Base-by-base conservation (phyloP, 768 basidiomycete species). In the Boletus rubescentipes region DNA sequence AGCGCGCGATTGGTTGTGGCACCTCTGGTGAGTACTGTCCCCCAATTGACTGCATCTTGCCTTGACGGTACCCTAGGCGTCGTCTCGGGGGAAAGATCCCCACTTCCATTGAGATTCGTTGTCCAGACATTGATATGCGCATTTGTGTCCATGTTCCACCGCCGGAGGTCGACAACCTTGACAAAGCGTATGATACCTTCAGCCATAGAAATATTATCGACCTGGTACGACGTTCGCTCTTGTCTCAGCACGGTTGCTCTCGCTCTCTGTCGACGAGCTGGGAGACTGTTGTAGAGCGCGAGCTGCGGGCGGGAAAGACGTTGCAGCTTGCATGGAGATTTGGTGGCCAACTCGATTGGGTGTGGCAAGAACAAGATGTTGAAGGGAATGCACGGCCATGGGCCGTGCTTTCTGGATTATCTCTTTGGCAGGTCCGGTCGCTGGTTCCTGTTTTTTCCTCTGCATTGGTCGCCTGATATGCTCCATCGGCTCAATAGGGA, bases 1-100 rank as follows among this genome's bases (percentile, higher is more conserved):
- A 47, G 87, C 90, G 2, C 77, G 82, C 36, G 93, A 97, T 68
- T 98, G 95, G 95, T 77, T 84, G 41, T 97, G 93, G 94, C 79
- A 83, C 48, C 73, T 97, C 42, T 93, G 91, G 93, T 86, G 60
- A 51, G 72, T 51, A 48, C 30, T 35, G 7, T n/a, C 38, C 18
- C 15, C 38, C n/a, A 40, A 30, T 31, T 15, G 9, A 26, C 16
- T 12, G 23, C 14, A 39, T 18, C n/a, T 32, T 38, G 9, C 21
- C 8, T 35, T 55, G 61, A 57, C 36, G 34, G 29, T 32, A 20
- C 8, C 26, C 39, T 53, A 93, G 91, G 88, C 80, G 79, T 45
- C 77, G 81, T 47, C 76, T 92, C 30, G 92, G 87, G 2, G 89
- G 91, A 3, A 66, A 79, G 53, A 70, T 97, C 9, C 92, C 95